Base-by-base conservation (phyloP, 352 stramenopile species). In the Phytophthora palmivora region DNA sequence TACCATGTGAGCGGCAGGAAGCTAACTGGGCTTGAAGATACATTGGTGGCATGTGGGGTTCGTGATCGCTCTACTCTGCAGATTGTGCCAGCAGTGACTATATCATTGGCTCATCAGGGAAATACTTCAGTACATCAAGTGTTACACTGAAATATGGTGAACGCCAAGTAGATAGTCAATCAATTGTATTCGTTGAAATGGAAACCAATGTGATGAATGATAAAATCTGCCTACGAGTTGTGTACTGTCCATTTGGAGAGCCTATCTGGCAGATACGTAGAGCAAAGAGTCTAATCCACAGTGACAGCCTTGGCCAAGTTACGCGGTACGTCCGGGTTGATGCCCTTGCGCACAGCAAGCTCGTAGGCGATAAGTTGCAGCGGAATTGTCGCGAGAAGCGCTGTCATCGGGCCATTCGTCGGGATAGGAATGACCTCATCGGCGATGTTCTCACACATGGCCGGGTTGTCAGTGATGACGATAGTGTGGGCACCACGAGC, bases 301-400 rank as follows among this genome's bases (percentile, higher is more conserved):
- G 97, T 99, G 43, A 99, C 97, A 45, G 95, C 96, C 86, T 99
- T 99, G 45, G 97, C 97, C 39, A 99, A 73, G 79, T 99, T 99
- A 55, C 97, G 88, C 44, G 97, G 97, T 56, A 97, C 96, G 76
- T 99, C 97, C 26, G 97, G 97, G 76, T 99, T 98, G 78, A 99
- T 98, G 51, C 97, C 96, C 67, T 96, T 95, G 42, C 98, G 78
- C 56, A 99, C 87, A 21, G 97, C 95, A 52, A 99, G 88, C 76
- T 99, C 97, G 77, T 99, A 99, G n/a, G 95, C 94, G 70, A 99
- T 97, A 44, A 99, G 85, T 74, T 99, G 97, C 18, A 99, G 82
- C 38, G 97, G 97, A 50, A 99, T 84, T 6, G 98, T 95, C 44
- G 95, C 94, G 42, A 98, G 83, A 44, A 99, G 78, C 42, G 97